phyloP scores from a whole-genome alignment of 192 early-diverging fungal species.

The Gamsiella multidivaricata region DNA sequence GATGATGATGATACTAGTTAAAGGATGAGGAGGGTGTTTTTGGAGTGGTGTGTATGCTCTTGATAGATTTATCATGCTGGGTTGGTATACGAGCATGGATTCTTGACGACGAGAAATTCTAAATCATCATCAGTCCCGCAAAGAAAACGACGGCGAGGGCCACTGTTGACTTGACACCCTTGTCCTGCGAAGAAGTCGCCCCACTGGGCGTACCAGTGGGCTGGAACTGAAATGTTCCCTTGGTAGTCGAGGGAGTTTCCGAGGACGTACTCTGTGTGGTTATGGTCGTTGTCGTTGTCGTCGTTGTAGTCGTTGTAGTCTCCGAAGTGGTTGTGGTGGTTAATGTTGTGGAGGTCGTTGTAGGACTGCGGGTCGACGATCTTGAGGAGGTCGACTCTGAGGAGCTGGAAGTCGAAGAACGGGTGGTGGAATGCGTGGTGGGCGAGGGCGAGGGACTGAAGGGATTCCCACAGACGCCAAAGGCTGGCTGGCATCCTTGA shows the following conservation, averaged over 20 bases:
- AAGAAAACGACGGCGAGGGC: slow-evolving; percentile 33
- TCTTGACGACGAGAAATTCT: not conserved
- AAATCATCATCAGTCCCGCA: slow-evolving; percentile 40
- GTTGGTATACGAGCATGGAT: not conserved
- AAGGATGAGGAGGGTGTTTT: too few relatives aligned
- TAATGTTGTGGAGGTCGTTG: too few relatives aligned
- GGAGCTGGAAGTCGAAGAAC: not conserved
- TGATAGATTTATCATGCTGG: too few relatives aligned
- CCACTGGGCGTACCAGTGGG: slow-evolving; percentile 43
- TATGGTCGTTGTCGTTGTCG: not conserved
- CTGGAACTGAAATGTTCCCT: slow-evolving; percentile 33
- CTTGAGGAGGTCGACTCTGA: not conserved
- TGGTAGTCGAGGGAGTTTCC: slow-evolving; percentile 6
- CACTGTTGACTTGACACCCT: slow-evolving; percentile 31
- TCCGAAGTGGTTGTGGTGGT: not conserved
- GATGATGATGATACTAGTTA: too few relatives aligned
- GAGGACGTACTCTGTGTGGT: not conserved
- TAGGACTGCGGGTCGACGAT: too few relatives aligned
- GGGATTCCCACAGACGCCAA: slow-evolving; percentile 9
- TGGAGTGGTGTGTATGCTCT: too few relatives aligned
- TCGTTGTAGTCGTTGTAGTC: slow-evolving; percentile 1
- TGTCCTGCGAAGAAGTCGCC: slow-evolving; percentile 34
- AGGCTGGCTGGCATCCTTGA: slow-evolving; percentile 17
- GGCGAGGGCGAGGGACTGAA: not conserved
- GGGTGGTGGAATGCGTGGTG: not conserved